Base-by-base conservation (phyloP, 139 green algal genomes). In the Volvox reticuliferus region DNA sequence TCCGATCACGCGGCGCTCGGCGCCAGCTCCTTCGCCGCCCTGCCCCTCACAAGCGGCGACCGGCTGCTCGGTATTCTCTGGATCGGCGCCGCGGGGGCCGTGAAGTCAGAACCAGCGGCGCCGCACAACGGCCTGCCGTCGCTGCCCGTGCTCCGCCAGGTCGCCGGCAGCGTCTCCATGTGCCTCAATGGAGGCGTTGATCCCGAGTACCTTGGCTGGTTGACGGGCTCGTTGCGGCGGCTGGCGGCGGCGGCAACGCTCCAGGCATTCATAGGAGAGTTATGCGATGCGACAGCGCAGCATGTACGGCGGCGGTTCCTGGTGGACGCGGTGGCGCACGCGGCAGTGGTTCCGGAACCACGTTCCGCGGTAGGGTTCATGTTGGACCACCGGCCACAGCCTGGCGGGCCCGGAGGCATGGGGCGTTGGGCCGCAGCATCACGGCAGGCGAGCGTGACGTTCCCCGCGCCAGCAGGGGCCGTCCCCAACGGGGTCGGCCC, bases 271-370 rank as follows among this genome's bases (percentile, higher is more conserved):
- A 71, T 89, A n/a, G 85, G 69, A 1, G 85, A 89, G 85, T 71
- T 89, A 71, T 89, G 85, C 28, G 85, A 89, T 16, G 69, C 69
- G 24, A 33, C 30, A n/a, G 44, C 85, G 18, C 85, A 89, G 44
- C 85, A 89, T 32, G n/a, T 89, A 1, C 85, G 85, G 26, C 85
- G 85, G 37, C 37, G 85, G 24, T 89, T 89, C 85, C 44, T 89
- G 22, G 28, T 89, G 69, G 85, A 89, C 44, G 69, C 69, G 13
- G 44, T 89, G 18, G 85, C 69, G 37, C 69, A 82, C 44, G 85
- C 85, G 1, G 69, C 85, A 44, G 69, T 89, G 69, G 85, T 89
- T 20, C 85, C 85, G 28, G 85, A 89, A 0, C 18, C 67, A 30
- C 85, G 69, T 20, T 63, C 69, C 37, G 80, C 33, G 12, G 68